Conservation (phyloP, 2,329 filamentous ascomycete species). For the Aspergillus sp. region DNA sequence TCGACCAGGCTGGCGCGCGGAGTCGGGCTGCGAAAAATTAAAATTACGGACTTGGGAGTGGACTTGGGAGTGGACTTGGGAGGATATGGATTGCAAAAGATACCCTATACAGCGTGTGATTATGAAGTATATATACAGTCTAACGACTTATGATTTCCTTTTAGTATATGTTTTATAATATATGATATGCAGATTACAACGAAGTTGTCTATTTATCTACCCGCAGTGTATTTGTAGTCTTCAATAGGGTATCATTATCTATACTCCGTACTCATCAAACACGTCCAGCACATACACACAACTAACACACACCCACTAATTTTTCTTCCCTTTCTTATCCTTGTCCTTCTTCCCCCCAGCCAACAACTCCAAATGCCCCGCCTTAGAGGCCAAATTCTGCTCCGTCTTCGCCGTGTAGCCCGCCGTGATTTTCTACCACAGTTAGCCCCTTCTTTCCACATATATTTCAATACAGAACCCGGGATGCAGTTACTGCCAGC, state of each 20-base stretch:
- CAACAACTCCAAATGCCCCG: slow-evolving; percentile 62
- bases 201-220: too few relatives aligned
- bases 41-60: too few relatives aligned
- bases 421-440: slow-evolving; percentile 48
- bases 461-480: too few relatives aligned
- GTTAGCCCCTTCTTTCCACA: neutral
- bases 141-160: slow-evolving; percentile 19
- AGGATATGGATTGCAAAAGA: too few relatives aligned
- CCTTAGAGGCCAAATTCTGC: slow-evolving; percentile 55
- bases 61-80: slow-evolving; percentile 13
- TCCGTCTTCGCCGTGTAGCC: slow-evolving; percentile 61
- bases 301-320: too few relatives aligned
- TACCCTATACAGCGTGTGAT: too few relatives aligned
- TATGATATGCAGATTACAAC: neutral
- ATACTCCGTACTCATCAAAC: too few relatives aligned
- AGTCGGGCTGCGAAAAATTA: slow-evolving; percentile 21
- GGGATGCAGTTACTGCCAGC: neutral
- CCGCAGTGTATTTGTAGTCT: too few relatives aligned
- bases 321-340: slow-evolving; percentile 37
- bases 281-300: too few relatives aligned
- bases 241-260: too few relatives aligned
- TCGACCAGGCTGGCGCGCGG: slow-evolving; percentile 33
- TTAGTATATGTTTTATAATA: slow-evolving; percentile 4
- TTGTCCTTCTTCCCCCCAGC: slow-evolving; percentile 57
- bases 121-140: too few relatives aligned